Percentiles rank a stretch among this genome's conserved stretches.
These are phyloP conservation scores for Phialophora verrucosa DNA, from an alignment of 2,329 filamentous ascomycete genomes.

Conservation along the genomic window DNA sequence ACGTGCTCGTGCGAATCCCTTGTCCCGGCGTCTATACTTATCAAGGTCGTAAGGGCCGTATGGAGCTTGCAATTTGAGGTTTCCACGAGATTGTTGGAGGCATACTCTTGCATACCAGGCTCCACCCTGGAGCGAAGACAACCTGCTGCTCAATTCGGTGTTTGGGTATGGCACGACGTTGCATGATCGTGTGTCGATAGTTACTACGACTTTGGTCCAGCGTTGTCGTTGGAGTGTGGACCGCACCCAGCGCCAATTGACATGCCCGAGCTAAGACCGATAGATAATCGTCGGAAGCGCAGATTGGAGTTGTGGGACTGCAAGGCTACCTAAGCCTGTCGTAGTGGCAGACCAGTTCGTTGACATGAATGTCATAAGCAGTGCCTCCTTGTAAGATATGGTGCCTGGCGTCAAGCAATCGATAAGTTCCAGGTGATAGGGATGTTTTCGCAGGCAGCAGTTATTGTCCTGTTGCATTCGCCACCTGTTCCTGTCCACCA, in stretches of 20 bases:
- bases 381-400: not conserved
- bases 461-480: constrained; percentile 1
- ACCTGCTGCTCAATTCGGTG: not conserved
- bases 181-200: not conserved
- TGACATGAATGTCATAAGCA: not conserved
- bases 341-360: not conserved
- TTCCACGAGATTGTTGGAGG: not conserved
- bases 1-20: too few relatives aligned
- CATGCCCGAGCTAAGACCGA: not conserved
- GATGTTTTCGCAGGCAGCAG: not conserved
- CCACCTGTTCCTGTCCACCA: constrained; percentile 36
- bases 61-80: not conserved
- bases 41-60: not conserved
- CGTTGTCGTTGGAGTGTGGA: not conserved
- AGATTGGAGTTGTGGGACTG: not conserved
- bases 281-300: not conserved
- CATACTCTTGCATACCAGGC: not conserved
- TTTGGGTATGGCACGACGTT: not conserved
- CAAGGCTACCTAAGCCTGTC: not conserved
- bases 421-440: not conserved
- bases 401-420: not conserved
- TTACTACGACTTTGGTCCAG: not conserved
- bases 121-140: not conserved
- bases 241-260: not conserved
- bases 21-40: not conserved